phyloP scores from a whole-genome alignment of 768 basidiomycete genomes.

The Russula virescens region DNA sequence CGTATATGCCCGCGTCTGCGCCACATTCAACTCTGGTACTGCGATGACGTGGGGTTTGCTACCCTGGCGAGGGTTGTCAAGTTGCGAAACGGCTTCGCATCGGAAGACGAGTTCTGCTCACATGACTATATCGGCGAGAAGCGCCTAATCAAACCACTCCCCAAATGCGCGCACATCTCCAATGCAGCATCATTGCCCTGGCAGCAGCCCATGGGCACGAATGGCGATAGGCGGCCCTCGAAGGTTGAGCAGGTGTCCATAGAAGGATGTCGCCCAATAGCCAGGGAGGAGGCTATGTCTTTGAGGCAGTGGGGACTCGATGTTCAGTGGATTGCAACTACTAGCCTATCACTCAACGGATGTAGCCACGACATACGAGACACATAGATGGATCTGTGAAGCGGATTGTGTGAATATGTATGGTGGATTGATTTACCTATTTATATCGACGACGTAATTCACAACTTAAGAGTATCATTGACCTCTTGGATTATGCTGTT shows the following conservation, averaged over 20 bases:
- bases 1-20: conserved; percentile 13
- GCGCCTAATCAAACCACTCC: conserved; percentile 4
- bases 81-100: conserved; percentile 14
- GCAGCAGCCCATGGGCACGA: neutral
- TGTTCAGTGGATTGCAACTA: neutral
- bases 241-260: conserved; percentile 1
- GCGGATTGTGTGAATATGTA: neutral
- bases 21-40: conserved; percentile 18
- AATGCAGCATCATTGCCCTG: neutral
- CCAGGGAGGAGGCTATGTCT: neutral
- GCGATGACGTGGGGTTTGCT: conserved; percentile 7
- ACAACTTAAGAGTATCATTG: conserved; percentile 8
- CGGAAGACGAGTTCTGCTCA: neutral
- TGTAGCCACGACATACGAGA: neutral
- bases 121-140: neutral
- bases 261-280: conserved; percentile 9
- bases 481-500: neutral
- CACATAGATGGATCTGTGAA: neutral
- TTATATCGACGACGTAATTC: neutral
- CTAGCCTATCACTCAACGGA: neutral
- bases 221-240: neutral
- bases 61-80: conserved; percentile 11
- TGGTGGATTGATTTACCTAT: neutral
- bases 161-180: neutral
- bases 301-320: conserved; percentile 11